Evolutionary conservation across 2,329 filamentous ascomycete genomes (phyloP), one percentile per base, ranked within the genome.

Genomic region (Trichoderma koningiopsis): DNA sequence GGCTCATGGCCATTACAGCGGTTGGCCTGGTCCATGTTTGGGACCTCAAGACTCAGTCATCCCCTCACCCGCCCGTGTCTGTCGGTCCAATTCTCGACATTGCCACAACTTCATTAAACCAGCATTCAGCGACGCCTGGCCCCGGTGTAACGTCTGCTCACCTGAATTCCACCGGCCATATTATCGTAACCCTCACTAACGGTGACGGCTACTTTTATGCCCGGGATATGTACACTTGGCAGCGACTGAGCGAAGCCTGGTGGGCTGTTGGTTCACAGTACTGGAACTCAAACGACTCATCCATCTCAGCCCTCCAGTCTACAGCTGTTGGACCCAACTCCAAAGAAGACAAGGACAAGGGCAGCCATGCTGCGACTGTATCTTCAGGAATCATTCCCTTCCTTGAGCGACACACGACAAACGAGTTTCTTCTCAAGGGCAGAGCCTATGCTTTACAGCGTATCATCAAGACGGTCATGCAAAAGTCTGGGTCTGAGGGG

Each of bases 251-350:
- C 2, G 96, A 99, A 78, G 88, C 93, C 2, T 99, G 96, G 96
- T 99, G 96, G 94, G 95, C 95, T 0, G 94, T 98, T 0, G 94
- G 94, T 22, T 97, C 93, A 74, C 96, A 99, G 78, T 99, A 99
- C 79, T 99, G 96, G 96, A 98, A 99, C 79, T 96, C 94, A 0
- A 97, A 94, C 65, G 96, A 97, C 76, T 94, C 93, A 1, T 94
- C 94, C 0, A 89, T 97, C 65, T 90, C 92, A 59, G 92, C 94
- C 62, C 81, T 97, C 47, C 90, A 93, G 72, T 89, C 92, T 2
- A 90, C 89, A 1, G 89, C 89, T 11, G 86, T 90, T 8, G 89
- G 90, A 0, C 84, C 88, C 2, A 83, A 84, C 52, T 83, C 84
- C 24, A 81, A 78, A 37, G 83, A 83, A 70, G 78, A 74, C 14